phyloP scores from a whole-genome alignment of 331 rosid species.

The Pyrus hybrid region DNA sequence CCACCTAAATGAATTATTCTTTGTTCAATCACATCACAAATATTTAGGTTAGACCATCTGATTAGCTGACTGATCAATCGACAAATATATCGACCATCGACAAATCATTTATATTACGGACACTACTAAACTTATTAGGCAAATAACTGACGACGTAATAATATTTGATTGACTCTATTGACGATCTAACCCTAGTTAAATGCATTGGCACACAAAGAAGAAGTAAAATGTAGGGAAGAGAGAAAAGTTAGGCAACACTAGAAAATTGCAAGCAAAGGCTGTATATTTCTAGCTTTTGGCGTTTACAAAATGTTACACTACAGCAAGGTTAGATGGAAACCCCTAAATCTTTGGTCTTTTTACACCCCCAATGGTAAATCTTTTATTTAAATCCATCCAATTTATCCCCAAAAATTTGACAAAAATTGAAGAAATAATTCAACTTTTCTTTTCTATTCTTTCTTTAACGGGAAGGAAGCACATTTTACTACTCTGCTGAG shows the following conservation, averaged over 20 bases:
- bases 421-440: constrained; percentile 25
- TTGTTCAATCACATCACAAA: not conserved
- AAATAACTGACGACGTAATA: too few species aligned
- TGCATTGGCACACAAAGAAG: not conserved
- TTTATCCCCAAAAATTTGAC: constrained; percentile 1
- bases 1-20: not conserved
- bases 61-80: fast-evolving
- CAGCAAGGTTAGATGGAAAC: constrained; percentile 37
- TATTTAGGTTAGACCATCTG: fast-evolving
- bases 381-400: not conserved
- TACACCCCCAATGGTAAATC: constrained; percentile 9
- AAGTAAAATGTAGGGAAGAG: too few species aligned
- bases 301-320: constrained; percentile 37
- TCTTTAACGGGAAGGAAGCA: not conserved
- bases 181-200: not conserved
- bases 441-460: not conserved
- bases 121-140: too few species aligned
- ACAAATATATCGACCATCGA: too few species aligned
- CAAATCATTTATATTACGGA: too few species aligned
- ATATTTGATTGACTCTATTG: not conserved
- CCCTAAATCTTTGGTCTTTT: constrained; percentile 25
- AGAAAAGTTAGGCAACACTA: not conserved
- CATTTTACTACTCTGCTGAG: constrained; percentile 35
- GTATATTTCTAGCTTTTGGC: constrained; percentile 29
- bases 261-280: not conserved